Base-by-base conservation (phyloP, 805 yeast species). In the Saturnispora zaruensis region DNA sequence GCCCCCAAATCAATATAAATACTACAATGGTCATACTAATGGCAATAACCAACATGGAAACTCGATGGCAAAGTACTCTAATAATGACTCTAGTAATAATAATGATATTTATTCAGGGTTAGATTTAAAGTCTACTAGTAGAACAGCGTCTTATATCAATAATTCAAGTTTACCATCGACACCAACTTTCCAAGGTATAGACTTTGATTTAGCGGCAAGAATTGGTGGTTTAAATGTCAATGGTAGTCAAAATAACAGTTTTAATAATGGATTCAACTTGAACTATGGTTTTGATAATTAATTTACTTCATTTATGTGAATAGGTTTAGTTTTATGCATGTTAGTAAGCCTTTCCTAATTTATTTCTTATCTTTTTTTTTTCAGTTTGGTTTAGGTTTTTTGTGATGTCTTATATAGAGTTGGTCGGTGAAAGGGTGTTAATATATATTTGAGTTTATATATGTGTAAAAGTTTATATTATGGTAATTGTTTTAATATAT, bases 141-240 rank as follows among this genome's bases (percentile, higher is more conserved):
- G 34, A 23, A 13, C 45, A 18, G 23, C 45, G 9, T 26, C 34
- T 9, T 42, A 18, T 26, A 42, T 18, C 18, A 25, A 33, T 6
- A 46, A 38, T 21, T 4, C 44, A 14, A 40, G 44, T 46, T 28
- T 40, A 26, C 44, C 44, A 20, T n/a, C 44, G 23, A 26, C 49
- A 26, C 49, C 45, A 28, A 48, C 46, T 20, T 25, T 51, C 21
- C 25, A 41, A 23, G 41, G 41, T 11, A 28, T 45, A 6, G 53
- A 53, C 21, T 53, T 33, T 33, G 54, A 44, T 41, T 43, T 58
- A 23, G 55, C 61, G 1, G 51, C 47, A 16, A 49, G 56, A 40
- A 52, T 58, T 21, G 57, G 58, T 26, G 58, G 58, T 4, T 46
- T 58, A 26, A 54, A 56, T 25, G 43, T 58, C 24, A 54, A 53